Base-by-base conservation (phyloP, 2,329 filamentous ascomycete species). In the Aureobasidium sp. region DNA sequence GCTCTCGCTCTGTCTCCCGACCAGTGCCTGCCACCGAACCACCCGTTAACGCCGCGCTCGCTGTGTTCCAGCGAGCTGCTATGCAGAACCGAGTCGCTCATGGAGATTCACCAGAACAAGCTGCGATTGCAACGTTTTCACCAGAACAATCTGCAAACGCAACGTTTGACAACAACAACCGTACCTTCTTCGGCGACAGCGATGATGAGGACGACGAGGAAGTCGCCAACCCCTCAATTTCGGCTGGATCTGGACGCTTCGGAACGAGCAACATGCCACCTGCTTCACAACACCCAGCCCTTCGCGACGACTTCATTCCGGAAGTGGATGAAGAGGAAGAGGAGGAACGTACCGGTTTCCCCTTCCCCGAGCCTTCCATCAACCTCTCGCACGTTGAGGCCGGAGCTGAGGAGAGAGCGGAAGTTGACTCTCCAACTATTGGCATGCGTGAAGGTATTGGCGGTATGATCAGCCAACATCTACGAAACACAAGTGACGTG, bases 361-460 rank as follows among this genome's bases (percentile, higher is more conserved):
- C 45, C 7, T 49, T 49, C 17, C 45, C 45, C 1, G 45, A 49
- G 17, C 45, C 32, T 16, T 35, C 34, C 11, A 30, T 49, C 19
- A 22, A 49, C 24, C n/a, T 49, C 58, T 30, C 22, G 11, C 16
- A 38, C 6, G 17, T 39, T 8, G 22, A 61, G 52, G 58, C 59
- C 25, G 52, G 62, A 19, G 32, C 56, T 2, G 58, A 62, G 19
- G 63, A 61, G 29, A 16, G 29, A 2, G 53, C 55, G 6, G 68
- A 67, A n/a, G 50, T 71, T 17, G 88, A 95, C 62, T 95, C 90
- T 0, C 90, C 90, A 0, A 94, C 88, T 0, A 71, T 95, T 5
- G 86, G 86, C 2, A 84, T 86, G 0, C 74, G 72, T 32, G 54
- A 66, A 16, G 89, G 88, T 1, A 74, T 96, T 14, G 91, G 85